phyloP scores from a whole-genome alignment of 306 rosid genomes.

The Cicer arietinum region DNA sequence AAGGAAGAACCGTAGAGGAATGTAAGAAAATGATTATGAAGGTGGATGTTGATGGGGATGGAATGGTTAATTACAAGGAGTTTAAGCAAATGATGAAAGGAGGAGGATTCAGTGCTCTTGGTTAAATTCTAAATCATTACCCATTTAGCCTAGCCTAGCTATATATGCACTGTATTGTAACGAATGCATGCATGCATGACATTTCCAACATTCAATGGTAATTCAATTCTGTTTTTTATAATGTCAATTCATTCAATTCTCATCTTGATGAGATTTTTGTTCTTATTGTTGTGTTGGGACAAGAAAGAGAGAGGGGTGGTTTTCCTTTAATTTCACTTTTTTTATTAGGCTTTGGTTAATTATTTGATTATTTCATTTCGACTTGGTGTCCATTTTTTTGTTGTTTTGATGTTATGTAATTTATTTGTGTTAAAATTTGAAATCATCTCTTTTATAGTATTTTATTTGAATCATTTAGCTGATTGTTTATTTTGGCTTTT shows the following conservation, averaged over 20 bases:
- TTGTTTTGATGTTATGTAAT: background rate
- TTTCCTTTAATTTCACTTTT: constrained; percentile 7
- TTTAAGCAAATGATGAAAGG: constrained; percentile 92
- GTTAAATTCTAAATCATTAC: background rate
- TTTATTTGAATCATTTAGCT: background rate
- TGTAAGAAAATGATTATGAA: constrained; percentile 88
- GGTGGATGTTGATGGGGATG: constrained; percentile 91
- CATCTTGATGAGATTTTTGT: constrained; percentile 21
- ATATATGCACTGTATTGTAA: background rate
- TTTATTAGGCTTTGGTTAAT: constrained; percentile 21
- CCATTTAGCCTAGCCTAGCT: constrained; percentile 27
- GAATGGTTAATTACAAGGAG: constrained; percentile 77
- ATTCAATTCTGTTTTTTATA: background rate
- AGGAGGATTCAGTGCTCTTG: constrained; percentile 69
- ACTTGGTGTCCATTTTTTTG: constrained; percentile 14
- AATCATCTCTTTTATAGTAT: background rate
- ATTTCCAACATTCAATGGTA: constrained; percentile 9
- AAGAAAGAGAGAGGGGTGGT: background rate
- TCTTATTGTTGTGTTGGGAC: background rate
- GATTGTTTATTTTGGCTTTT: background rate
- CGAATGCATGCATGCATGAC: background rate
- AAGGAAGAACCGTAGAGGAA: constrained; percentile 78
- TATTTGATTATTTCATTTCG: constrained; percentile 7
- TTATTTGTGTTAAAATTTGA: background rate
- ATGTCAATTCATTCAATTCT: constrained; percentile 1